Evolutionary conservation across 371 early-diverging fungal species (phyloP).

Genomic region (Massospora cicadina): DNA sequence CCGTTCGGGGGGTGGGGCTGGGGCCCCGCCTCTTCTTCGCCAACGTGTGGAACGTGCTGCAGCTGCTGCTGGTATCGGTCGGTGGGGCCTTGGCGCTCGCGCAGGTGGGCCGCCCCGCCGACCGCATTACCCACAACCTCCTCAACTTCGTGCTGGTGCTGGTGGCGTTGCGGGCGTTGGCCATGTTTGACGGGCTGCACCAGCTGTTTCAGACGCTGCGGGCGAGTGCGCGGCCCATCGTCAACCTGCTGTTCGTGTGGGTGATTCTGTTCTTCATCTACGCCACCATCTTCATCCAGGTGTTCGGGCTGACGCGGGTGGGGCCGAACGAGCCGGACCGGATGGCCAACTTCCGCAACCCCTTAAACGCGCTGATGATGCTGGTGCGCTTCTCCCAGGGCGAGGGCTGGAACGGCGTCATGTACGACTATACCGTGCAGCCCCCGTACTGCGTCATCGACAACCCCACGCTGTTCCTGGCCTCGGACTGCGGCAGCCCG

Average conservation of each 20-base stretch:
- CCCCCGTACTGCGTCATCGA: conserved; percentile 37
- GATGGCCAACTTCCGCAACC: conserved; percentile 35
- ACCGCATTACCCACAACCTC: background rate
- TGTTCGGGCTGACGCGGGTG: conserved; percentile 44
- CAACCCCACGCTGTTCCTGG: conserved; percentile 22
- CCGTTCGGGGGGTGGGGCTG: conserved; percentile 1
- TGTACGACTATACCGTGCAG: conserved; percentile 46
- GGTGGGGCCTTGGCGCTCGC: background rate
- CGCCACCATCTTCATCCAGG: conserved; percentile 48
- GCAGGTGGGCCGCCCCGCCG: background rate
- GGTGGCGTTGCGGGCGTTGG: background rate
- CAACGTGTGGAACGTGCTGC: background rate
- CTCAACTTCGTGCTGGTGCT: conserved; percentile 1
- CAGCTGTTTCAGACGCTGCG: conserved; percentile 5
- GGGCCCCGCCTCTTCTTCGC: background rate
- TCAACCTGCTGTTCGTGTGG: conserved; percentile 30
- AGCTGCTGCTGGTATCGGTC: background rate
- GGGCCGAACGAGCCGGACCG: conserved; percentile 27
- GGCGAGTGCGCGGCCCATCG: background rate
- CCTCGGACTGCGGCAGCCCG: conserved; percentile 43
- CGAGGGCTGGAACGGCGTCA: conserved; percentile 52
- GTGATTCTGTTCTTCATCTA: conserved; percentile 42
- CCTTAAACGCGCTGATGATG: conserved; percentile 33
- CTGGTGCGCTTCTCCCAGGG: conserved; percentile 46
- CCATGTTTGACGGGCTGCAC: conserved; percentile 3